These are phyloP conservation scores for Coniella lustricola DNA, from an alignment of 2,329 filamentous ascomycete species.

Conservation along the genomic window DNA sequence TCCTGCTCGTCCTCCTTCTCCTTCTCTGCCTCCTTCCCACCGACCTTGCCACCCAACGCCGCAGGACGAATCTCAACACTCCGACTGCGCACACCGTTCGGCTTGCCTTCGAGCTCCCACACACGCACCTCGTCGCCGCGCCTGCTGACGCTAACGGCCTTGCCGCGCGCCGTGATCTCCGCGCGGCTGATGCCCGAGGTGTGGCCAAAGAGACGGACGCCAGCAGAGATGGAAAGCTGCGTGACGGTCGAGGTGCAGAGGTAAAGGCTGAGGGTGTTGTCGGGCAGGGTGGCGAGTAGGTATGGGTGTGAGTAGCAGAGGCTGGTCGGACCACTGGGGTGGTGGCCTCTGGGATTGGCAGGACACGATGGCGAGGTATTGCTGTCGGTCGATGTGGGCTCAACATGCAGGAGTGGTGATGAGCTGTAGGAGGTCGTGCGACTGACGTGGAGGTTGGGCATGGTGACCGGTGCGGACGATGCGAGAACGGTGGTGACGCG, in stretches of 20 bases:
- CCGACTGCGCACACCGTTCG: constrained; percentile 29
- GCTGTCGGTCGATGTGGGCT: background rate
- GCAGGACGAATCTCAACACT: constrained; percentile 41
- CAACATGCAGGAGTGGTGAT: constrained; percentile 18
- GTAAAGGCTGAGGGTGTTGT: constrained; percentile 82
- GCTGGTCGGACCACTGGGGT: constrained; percentile 44
- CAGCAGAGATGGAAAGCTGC: constrained; percentile 61
- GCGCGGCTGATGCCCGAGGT: constrained; percentile 83
- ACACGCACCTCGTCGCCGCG: constrained; percentile 74
- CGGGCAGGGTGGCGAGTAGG: constrained; percentile 72
- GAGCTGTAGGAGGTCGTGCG: background rate
- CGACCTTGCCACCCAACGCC: background rate
- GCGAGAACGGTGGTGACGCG: constrained; percentile 34
- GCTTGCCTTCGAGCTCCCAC: constrained; percentile 80
- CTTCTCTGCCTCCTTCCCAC: background rate
- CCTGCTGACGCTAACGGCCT: constrained; percentile 81
- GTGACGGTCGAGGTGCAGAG: constrained; percentile 68
- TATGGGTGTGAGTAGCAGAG: constrained; percentile 76
- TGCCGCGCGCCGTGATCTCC: constrained; percentile 76
- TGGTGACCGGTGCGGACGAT: constrained; percentile 29
- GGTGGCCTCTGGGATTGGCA: too few species aligned
- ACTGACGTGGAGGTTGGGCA: constrained; percentile 1
- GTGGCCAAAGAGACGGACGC: constrained; percentile 80
- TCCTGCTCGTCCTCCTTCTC: constrained; percentile 13
- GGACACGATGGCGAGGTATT: too few species aligned